Evolutionary conservation across 352 stramenopile species (phyloP), one percentile per base, ranked within the genome.

Genomic region (Phytophthora sp.): DNA sequence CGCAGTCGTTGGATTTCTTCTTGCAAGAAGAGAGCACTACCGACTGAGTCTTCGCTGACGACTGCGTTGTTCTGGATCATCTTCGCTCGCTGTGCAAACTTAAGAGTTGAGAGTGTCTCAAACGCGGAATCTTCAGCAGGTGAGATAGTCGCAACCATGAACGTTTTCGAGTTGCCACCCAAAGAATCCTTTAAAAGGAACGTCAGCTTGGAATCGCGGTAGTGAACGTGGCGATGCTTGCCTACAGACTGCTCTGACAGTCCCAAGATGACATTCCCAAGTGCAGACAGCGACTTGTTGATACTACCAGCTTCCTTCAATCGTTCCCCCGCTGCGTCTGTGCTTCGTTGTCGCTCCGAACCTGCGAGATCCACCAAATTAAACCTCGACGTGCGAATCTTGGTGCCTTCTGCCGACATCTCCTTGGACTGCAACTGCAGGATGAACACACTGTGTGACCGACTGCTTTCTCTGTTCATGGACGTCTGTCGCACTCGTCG

Each of bases 311-410:
- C 95, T 66, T 99, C 97, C 77, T 99, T 99, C 58, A 98, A 77
- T 31, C 96, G 89, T 39, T 98, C 92, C 11, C 97, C 97, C 12
- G 86, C 96, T 7, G 97, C 93, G 42, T 98, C 96, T 4, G 97
- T 99, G 69, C 94, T 97, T 16, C 93, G 89, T 59, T 99, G 96
- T 49, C 96, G 97, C 77, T 99, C 97, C 3, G 94, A 99, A 12
- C 98, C 98, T 13, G 98, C 98, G 35, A 99, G 79, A 82, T 99
- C 98, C 16, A 99, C 97, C 24, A 99, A 80, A 69, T 99, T 99
- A 27, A 99, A 93, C 6, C 96, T 95, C 6, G 96, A 98, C 7
- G 75, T 79, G 4, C 86, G 80, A 21, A 79, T 90, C 50, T 88
- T 89, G 9, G 80, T 90, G 16, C 84, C 85, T 55, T 89, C 77